Conservation (phyloP, 2,329 filamentous ascomycete species). For the Ophiostoma himal-ulmi region DNA sequence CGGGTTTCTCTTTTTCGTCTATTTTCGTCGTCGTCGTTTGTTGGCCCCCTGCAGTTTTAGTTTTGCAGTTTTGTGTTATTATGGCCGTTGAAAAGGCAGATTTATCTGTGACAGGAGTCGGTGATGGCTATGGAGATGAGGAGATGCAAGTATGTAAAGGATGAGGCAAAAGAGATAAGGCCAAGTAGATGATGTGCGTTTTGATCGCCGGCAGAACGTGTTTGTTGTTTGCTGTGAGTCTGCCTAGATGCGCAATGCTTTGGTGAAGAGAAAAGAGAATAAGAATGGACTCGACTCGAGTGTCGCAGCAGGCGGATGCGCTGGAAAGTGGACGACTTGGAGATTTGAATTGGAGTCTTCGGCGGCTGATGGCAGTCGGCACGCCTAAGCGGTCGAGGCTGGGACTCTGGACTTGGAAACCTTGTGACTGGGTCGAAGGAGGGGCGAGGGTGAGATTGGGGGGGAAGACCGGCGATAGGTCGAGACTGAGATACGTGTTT, state of each 20-base stretch:
- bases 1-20: not conserved
- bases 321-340: not conserved
- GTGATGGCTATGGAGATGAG: not conserved
- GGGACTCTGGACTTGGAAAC: not conserved
- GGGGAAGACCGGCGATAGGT: not conserved
- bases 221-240: not conserved
- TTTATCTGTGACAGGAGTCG: not conserved
- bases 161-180: not conserved
- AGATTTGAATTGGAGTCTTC: not conserved
- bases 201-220: conserved; percentile 4
- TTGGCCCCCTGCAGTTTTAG: not conserved
- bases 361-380: not conserved
- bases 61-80: not conserved
- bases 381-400: conserved; percentile 2
- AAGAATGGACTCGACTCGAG: not conserved
- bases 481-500: not conserved
- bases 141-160: not conserved
- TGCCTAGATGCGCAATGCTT: not conserved
- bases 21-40: not conserved
- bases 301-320: not conserved
- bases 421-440: conserved; percentile 7
- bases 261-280: not conserved
- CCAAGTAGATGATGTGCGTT: not conserved
- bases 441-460: conserved; percentile 4
- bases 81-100: not conserved